Base-by-base conservation (phyloP, 306 rosid genomes). In the Castanospermum australe region DNA sequence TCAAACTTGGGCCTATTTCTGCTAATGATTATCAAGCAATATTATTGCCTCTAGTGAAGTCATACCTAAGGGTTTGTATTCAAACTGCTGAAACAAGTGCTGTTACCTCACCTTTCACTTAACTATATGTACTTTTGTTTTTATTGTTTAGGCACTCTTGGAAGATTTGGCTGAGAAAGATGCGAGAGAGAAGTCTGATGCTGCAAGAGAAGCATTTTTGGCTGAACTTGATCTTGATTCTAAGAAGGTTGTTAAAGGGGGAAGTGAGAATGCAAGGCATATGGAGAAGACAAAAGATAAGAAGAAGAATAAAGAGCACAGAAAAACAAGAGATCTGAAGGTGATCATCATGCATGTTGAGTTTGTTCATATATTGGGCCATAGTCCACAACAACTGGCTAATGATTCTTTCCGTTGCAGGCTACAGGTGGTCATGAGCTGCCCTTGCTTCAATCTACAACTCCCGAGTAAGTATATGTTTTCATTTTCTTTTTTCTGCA, bases 91-190 rank as follows among this genome's bases (percentile, higher is more conserved):
- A 68, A 77, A 28, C 21, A 67, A 75, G 75, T 55, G 18, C 14
- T 17, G 4, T 52, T 81, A 15, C 65, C 77, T 73, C 20, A 20
- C 65, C 68, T 71, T 81, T 63, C 41, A 63, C 77, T 69, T 63
- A 71, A 61, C 32, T 45, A 71, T 44, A n/a, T n/a, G 60, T 13
- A 60, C 74, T 56, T 74, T 81, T n/a, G 55, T 55, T n/a, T n/a
- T n/a, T n/a, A n/a, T 25, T n/a, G 12, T 81, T 82, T 71, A 96
- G 99, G 84, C 91, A 50, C 88, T 82, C 67, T 87, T 93, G 89
- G 99, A 93, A 85, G 97, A 90, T 78, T 88, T 96, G 83, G 98
- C 99, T 45, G 97, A 96, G 92, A 91, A 91, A 84, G 93, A 96
- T 84, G 99, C 96, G 62, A 90, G 89, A 12, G 92, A 93, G 85